Percentiles rank a stretch among this genome's conserved stretches.
Conservation (phyloP, 352 stramenopile genomes). For the Globisporangium barbulae region DNA sequence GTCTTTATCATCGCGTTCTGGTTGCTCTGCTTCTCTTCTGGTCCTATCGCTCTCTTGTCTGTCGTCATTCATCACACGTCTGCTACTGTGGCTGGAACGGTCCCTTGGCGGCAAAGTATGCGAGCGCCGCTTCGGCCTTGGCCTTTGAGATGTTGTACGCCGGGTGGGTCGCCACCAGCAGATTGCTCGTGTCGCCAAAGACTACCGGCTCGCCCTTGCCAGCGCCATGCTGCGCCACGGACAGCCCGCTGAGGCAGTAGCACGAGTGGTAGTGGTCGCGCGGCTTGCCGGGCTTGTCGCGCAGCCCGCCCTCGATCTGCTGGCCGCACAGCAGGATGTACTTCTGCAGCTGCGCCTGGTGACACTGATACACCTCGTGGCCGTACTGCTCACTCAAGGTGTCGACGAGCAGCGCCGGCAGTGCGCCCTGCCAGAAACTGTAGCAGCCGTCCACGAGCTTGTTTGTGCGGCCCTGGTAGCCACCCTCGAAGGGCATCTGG, state of each 20-base stretch:
- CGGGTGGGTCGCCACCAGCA: constrained; percentile 84
- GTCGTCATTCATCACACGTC: constrained; percentile 3
- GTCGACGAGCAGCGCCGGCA: constrained; percentile 78
- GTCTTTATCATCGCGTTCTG: constrained; percentile 1
- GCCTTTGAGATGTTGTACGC: constrained; percentile 92
- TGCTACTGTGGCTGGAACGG: constrained; percentile 41
- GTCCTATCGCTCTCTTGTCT: constrained; percentile 4
- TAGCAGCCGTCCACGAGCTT: constrained; percentile 99
- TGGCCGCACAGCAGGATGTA: constrained; percentile 96
- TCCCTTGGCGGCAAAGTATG: constrained; percentile 63
- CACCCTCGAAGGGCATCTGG: constrained; percentile 94
- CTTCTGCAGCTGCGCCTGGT: constrained; percentile 76
- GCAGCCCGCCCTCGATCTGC: constrained; percentile 91
- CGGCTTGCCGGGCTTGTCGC: constrained; percentile 93
- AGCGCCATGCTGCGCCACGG: constrained; percentile 89
- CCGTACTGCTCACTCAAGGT: constrained; percentile 34
- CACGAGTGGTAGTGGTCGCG: constrained; percentile 99
- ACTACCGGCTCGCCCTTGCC: constrained; percentile 38
- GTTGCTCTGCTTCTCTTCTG: not conserved
- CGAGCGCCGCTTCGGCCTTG: constrained; percentile 66
- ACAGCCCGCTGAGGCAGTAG: constrained; percentile 97
- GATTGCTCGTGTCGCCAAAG: constrained; percentile 57
- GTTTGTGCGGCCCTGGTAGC: constrained; percentile 95
- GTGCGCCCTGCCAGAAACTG: constrained; percentile 97
- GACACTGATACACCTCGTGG: constrained; percentile 54